phyloP scores from a whole-genome alignment of 129 eudicot species.

The Ambrosia trifida region DNA sequence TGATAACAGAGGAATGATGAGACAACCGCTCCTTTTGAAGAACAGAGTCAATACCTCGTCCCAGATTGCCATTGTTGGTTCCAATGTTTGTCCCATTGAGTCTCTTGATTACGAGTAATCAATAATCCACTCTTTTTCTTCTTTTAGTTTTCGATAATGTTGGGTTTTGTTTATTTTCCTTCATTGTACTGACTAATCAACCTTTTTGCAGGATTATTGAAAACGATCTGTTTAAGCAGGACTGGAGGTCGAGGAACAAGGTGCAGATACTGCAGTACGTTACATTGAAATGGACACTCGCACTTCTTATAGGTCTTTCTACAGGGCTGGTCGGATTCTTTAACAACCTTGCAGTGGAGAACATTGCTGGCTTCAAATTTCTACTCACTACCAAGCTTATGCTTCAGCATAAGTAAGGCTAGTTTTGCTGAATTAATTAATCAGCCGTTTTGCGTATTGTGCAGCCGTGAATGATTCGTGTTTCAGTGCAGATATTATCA shows the following conservation, averaged over 20 bases:
- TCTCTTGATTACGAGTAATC: conserved; percentile 96
- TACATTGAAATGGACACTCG: conserved; percentile 85
- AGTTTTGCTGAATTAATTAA: background rate
- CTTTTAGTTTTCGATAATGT: background rate
- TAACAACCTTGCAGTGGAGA: conserved; percentile 72
- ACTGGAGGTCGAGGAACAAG: conserved; percentile 55
- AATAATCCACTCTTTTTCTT: background rate
- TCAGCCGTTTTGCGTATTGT: background rate
- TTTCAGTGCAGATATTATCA: conserved; percentile 65
- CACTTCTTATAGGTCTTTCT: conserved; percentile 68
- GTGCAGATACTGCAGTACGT: conserved; percentile 72
- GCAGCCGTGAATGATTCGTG: conserved; percentile 21
- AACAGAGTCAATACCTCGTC: conserved; percentile 73
- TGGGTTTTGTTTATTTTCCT: background rate
- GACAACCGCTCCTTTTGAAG: conserved; percentile 59
- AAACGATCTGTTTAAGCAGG: conserved; percentile 65
- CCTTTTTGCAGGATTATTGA: conserved; percentile 69
- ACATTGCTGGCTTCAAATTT: conserved; percentile 91
- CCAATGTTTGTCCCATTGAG: conserved; percentile 83
- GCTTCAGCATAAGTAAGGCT: conserved; percentile 59
- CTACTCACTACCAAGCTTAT: conserved; percentile 68
- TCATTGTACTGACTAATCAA: background rate
- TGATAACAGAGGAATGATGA: conserved; percentile 32
- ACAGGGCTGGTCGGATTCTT: conserved; percentile 50
- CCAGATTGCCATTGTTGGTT: conserved; percentile 94